Base-by-base conservation (phyloP, 495 filamentous ascomycete genomes). In the Hypoxylon perforatum region DNA sequence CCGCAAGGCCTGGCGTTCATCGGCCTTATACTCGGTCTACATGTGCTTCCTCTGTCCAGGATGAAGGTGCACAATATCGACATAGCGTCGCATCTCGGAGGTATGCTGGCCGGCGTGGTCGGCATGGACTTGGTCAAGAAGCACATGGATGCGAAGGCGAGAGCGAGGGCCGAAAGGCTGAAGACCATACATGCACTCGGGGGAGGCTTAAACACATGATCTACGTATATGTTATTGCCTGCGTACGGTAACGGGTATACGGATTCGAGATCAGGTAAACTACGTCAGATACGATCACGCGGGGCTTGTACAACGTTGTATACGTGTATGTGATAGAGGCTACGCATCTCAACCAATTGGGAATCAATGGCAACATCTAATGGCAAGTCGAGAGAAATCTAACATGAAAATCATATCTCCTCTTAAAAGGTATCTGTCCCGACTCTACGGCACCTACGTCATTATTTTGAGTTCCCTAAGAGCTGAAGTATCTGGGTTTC, bases 51-150 rank as follows among this genome's bases (percentile, higher is more conserved):
- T 12, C 7, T 28, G 25, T 28, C 25, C 25, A 28, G 25, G 25
- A 7, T 7, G 55, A 69, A 33, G 18, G 22, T 11, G 47, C 63
- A 73, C 50, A 70, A 64, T 15, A 75, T 91, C 42, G 92, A 96
- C 67, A 78, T 93, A 55, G 81, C 80, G 45, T 88, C 89, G n/a
- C 92, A 96, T 80, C 65, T 94, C 25, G 87, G 85, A 21, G 92
- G 92, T 1, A 84, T 88, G 63, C 67, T 80, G 1, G 72, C 77
- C 3, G 91, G 90, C 12, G 66, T 81, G 1, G 41, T 68, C 9
- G 78, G 77, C 6, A 81, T 67, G 0, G 73, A 79, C 19, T 21
- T 77, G 9, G 41, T 57, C 12, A 69, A 69, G 19, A 55, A 15
- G 28, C 59, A 65, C 4, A 67, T 67, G 67, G 72, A 68, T 28